Conservation (phyloP, 2,329 filamentous ascomycete species). For the Tolypocladium ophioglossoides region DNA sequence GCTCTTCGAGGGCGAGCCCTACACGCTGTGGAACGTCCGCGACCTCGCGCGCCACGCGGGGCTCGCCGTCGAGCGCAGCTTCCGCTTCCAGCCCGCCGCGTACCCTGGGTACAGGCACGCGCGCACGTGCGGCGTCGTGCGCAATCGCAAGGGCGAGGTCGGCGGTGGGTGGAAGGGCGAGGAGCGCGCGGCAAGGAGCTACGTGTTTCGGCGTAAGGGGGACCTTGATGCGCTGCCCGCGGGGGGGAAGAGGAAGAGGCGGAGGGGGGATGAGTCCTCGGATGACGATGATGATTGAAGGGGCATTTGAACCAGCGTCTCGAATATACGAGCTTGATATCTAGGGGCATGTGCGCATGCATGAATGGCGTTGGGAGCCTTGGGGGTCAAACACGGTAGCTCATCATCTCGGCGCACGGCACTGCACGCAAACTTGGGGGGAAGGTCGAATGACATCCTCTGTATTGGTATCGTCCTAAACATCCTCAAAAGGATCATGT, state of each 20-base stretch:
- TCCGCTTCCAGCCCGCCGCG: conserved; percentile 51
- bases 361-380: not conserved
- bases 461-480: not conserved
- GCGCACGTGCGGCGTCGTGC: conserved; percentile 57
- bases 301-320: not conserved
- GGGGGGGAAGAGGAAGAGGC: conserved; percentile 20
- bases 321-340: not conserved
- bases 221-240: conserved; percentile 24
- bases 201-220: conserved; percentile 50
- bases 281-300: conserved; percentile 16
- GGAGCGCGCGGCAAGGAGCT: conserved; percentile 41
- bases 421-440: not conserved
- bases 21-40: conserved; percentile 88
- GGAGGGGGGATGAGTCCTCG: conserved; percentile 20
- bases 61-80: conserved; percentile 59
- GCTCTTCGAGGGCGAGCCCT: conserved; percentile 87
- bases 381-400: not conserved
- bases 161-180: conserved; percentile 32
- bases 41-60: conserved; percentile 75
- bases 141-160: conserved; percentile 32
- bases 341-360: not conserved
- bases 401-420: not conserved
- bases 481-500: not conserved
- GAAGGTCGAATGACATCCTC: not conserved
- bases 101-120: conserved; percentile 71